Evolutionary conservation across 306 rosid species (phyloP).

Genomic region (Chamaecrista fasciculata): DNA sequence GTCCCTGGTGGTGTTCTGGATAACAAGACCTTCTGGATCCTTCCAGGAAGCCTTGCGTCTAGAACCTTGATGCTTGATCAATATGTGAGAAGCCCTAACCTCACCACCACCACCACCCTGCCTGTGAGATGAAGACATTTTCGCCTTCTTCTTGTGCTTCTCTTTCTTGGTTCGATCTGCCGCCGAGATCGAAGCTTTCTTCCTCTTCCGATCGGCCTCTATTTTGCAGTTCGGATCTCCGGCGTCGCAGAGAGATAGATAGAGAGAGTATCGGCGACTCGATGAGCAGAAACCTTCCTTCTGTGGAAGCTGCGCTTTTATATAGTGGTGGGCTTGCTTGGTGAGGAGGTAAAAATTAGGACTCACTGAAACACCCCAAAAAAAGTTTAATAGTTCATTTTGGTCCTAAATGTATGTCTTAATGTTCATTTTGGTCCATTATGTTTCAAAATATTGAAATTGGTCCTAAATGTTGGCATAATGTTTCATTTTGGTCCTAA

Average conservation of each 20-base stretch:
- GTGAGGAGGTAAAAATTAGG: too few species aligned
- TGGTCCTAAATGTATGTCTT: too few species aligned
- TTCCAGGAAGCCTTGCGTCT: constrained; percentile 94
- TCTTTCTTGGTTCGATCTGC: constrained; percentile 54
- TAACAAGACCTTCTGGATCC: constrained; percentile 87
- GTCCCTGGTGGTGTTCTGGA: constrained; percentile 69
- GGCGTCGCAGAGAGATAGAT: not conserved
- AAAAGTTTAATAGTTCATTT: too few species aligned
- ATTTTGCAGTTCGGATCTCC: constrained; percentile 37
- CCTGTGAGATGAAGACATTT: constrained; percentile 62
- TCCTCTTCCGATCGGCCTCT: constrained; percentile 80
- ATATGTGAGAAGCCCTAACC: constrained; percentile 93
- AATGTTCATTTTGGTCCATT: too few species aligned
- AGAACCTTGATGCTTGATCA: constrained; percentile 91
- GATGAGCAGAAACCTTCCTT: not conserved
- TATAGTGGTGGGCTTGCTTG: not conserved
- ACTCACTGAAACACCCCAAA: too few species aligned
- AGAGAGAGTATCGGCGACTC: not conserved
- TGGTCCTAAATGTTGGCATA: too few species aligned
- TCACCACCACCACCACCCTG: constrained; percentile 57
- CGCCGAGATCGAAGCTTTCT: constrained; percentile 57
- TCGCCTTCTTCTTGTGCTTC: constrained; percentile 38
- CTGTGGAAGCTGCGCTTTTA: not conserved
- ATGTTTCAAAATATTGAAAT: too few species aligned
- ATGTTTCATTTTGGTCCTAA: too few species aligned